Base-by-base conservation (phyloP, 2,329 filamentous ascomycete species). In the Leptosphaerulina australis region DNA sequence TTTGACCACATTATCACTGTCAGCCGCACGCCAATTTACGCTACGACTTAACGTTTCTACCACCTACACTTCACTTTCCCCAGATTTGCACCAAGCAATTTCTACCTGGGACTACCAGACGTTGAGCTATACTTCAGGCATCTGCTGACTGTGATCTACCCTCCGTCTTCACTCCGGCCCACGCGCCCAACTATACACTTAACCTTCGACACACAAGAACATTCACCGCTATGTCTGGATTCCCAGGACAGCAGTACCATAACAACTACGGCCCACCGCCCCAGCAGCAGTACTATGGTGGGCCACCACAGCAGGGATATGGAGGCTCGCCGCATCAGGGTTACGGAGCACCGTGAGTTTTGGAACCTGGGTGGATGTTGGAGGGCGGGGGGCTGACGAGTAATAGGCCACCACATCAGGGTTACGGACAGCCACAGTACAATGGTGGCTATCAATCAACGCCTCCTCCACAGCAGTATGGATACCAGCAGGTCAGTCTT, bases 381-480 rank as follows among this genome's bases (percentile, higher is more conserved):
- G 30, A 30, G 26, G 12, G 18, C 12, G 22, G 29, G 22, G 35
- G 28, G 59, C 62, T 65, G 54, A 65, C 57, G 36, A 22, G 24
- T 4, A 25, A 24, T 36, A 64, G 60, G 11, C 62, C 60, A 31
- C 68, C 68, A 47, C 69, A 69, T 31, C 70, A 73, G 53, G 70
- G 70, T 21, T 74, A 76, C 50, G 70, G 69, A 25, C 74, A 73
- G 30, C 74, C 73, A 11, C 73, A 73, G 51, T 75, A 73, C 48
- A 69, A 71, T 40, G 63, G 63, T 51, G 67, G 71, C 43, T 68
- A 70, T 21, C 68, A 71, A 30, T 60, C 64, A 22, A 70, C 72
- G 29, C 70, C 73, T 25, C 75, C 76, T 40, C 75, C 75, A 35
- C 75, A 74, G 38, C 74, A 75, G 44, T 73, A 75, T 43, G 74